Conservation (phyloP, 2,329 filamentous ascomycete species). For the Stachybotrys chlorohalonatus region DNA sequence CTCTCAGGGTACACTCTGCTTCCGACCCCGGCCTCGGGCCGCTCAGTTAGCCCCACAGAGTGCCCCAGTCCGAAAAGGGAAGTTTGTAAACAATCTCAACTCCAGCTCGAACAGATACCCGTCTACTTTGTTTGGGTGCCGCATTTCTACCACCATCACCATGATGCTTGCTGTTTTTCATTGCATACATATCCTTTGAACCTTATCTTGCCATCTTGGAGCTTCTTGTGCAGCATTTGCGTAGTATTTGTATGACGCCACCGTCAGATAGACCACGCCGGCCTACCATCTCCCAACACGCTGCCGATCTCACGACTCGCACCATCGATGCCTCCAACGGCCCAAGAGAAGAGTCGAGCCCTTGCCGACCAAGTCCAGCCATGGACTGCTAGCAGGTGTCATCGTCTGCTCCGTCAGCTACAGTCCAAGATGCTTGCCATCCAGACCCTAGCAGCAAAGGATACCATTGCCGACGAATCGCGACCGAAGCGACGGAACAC, state of each 20-base stretch:
- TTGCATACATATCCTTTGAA: too few species aligned
- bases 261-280: too few species aligned
- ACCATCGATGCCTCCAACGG: neutral
- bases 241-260: too few species aligned
- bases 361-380: conserved; percentile 11
- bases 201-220: too few species aligned
- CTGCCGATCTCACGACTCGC: neutral
- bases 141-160: neutral
- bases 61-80: conserved; percentile 16
- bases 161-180: neutral
- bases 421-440: conserved; percentile 31
- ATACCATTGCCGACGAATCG: conserved; percentile 3
- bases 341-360: neutral
- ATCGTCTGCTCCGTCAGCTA: conserved; percentile 36
- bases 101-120: too few species aligned
- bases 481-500: conserved; percentile 12
- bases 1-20: neutral
- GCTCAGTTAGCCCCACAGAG: neutral
- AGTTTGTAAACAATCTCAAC: conserved; percentile 19
- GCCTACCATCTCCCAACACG: too few species aligned
- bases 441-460: conserved; percentile 21
- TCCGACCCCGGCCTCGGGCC: neutral
- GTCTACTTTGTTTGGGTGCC: too few species aligned
- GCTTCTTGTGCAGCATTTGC: too few species aligned
- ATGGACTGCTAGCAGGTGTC: conserved; percentile 40